Base-by-base conservation (phyloP, 1,284 basidiomycete species). In the Trichosporon coremiiforme region DNA sequence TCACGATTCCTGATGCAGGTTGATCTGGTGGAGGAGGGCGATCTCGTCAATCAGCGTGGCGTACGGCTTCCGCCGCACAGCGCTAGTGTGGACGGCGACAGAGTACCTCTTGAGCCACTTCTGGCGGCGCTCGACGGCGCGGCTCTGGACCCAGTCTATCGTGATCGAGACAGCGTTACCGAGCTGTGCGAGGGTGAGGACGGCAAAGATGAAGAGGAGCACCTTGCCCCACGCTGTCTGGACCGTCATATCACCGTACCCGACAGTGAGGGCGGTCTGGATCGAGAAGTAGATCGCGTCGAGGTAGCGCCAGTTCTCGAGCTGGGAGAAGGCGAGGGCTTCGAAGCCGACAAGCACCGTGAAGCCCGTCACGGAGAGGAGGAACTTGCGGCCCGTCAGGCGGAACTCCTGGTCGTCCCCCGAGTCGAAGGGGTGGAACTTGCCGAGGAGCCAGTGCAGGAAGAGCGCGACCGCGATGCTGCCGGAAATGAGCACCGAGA, bases 161-260 rank as follows among this genome's bases (percentile, higher is more conserved):
- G 85, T 84, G 66, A 83, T 74, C 3, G 81, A 78, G 41, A 85
- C 80, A 64, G 84, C 79, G 67, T 84, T 83, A 68, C 81, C 83
- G 45, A 85, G 74, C 70, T 83, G 82, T 4, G 77, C 78, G 70
- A 85, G 84, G 1, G 83, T 83, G 35, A 84, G 72, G 70, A 85
- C 75, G 1, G 80, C 77, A 64, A 84, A 85, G 29, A 80, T 78
- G 71, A 85, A 83, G n/a, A 83, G 71, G 17, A 85, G 75, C 31
- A 85, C 75, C 69, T 83, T 84, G 57, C 75, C 75, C 0, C 79
- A 75, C 1, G 76, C 75, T 7, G 71, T 76, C 0, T 75, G 74
- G 0, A 80, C 80, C 0, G 67, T 36, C 33, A 78, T 76, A 66
- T 85, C 84, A 13, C 84, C 84, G 69, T 80, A 84, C 0, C 84